Conservation (phyloP, 140 eudicot species). For the Senecio squalidus region DNA sequence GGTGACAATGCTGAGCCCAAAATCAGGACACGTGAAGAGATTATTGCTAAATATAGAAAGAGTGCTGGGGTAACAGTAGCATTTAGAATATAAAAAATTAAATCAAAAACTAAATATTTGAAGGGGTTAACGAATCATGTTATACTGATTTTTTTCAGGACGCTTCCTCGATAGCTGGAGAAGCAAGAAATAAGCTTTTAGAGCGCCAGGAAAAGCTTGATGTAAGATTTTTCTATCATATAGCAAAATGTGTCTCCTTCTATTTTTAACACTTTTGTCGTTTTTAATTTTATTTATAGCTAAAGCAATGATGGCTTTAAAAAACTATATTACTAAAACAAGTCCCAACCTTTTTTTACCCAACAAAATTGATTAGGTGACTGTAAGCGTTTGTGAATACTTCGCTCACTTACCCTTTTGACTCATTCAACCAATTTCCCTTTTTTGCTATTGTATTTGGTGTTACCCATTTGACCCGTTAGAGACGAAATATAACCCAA, state of each 20-base stretch:
- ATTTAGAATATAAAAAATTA: background rate
- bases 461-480: too few species aligned
- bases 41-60: conserved; percentile 79
- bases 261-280: too few species aligned
- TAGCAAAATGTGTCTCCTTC: background rate
- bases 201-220: conserved; percentile 95
- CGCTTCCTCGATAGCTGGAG: conserved; percentile 72
- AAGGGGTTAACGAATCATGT: background rate
- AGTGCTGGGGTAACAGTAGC: conserved; percentile 77
- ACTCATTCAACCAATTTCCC: too few species aligned
- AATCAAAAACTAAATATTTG: background rate
- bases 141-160: conserved; percentile 39
- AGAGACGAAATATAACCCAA: too few species aligned
- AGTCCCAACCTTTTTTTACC: too few species aligned
- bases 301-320: too few species aligned
- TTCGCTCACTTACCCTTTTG: too few species aligned
- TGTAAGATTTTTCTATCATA: conserved; percentile 33
- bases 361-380: too few species aligned
- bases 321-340: too few species aligned
- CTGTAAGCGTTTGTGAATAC: too few species aligned
- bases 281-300: too few species aligned
- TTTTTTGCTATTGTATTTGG: too few species aligned
- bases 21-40: conserved; percentile 82
- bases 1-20: conserved; percentile 58
- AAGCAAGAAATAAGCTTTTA: conserved; percentile 87